A percentile compares a stretch with the other conserved stretches of the same genome.
Evolutionary conservation across 2,329 filamentous ascomycete species (phyloP).

Genomic region (Cladosporium sp.): DNA sequence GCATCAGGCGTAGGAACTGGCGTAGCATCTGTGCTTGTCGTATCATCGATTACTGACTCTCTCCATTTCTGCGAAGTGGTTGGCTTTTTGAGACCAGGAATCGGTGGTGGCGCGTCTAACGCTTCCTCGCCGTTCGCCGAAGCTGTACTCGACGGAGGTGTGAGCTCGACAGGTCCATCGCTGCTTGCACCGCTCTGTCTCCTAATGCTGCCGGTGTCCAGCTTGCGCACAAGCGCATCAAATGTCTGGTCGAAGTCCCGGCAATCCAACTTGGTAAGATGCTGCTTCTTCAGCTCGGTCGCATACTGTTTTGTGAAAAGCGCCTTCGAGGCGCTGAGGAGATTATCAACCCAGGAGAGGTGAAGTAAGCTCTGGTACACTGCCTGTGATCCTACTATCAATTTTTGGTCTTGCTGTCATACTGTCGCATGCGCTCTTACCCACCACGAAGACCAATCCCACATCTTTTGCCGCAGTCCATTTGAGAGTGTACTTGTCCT

Average conservation of each 20-base stretch:
- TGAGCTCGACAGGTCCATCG: constrained; percentile 43
- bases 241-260: constrained; percentile 85
- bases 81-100: constrained; percentile 46
- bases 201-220: constrained; percentile 51
- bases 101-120: constrained; percentile 49
- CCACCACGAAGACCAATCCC: constrained; percentile 89
- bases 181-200: constrained; percentile 26
- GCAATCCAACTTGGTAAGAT: constrained; percentile 75
- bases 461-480: constrained; percentile 92
- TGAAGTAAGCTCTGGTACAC: constrained; percentile 95
- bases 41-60: constrained; percentile 23
- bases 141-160: constrained; percentile 48
- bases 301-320: constrained; percentile 89
- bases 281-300: constrained; percentile 75
- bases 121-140: constrained; percentile 42
- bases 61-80: constrained; percentile 9
- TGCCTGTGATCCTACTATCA: constrained; percentile 55
- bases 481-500: constrained; percentile 90
- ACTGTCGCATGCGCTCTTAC: constrained; percentile 25
- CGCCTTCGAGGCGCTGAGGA: constrained; percentile 89
- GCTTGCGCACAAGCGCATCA: constrained; percentile 81
- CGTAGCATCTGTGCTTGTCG: constrained; percentile 63
- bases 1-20: constrained; percentile 67
- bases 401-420: background rate
- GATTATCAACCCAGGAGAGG: constrained; percentile 93